A percentile compares a stretch with the other conserved stretches of the same genome.
phyloP scores from a whole-genome alignment of 2,329 filamentous ascomycete genomes.

The Pezicula rhizophila region DNA sequence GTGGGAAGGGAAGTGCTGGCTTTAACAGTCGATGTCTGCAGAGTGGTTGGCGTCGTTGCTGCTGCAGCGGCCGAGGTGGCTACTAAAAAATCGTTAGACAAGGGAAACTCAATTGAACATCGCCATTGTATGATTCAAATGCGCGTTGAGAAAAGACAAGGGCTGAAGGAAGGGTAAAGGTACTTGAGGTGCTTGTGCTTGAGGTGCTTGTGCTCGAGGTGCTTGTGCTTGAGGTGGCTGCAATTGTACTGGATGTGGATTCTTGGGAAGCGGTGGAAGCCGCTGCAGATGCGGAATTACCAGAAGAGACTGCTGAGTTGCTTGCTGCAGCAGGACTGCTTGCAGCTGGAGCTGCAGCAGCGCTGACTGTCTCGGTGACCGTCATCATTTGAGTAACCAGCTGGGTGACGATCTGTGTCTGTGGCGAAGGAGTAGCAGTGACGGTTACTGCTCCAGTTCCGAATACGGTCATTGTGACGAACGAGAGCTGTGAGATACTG shows the following conservation, averaged over 20 bases:
- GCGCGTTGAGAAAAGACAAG: no score
- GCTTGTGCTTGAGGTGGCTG: not conserved
- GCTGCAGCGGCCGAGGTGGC: conserved; percentile 13
- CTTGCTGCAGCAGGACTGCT: conserved; percentile 1
- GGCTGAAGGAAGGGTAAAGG: no score
- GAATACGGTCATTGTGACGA: conserved; percentile 32
- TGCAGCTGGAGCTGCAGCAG: conserved; percentile 2
- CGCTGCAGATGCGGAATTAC: conserved; percentile 1
- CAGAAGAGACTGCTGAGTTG: conserved; percentile 3
- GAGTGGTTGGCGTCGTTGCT: conserved; percentile 1
- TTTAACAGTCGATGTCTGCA: not conserved
- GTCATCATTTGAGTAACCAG: conserved; percentile 14
- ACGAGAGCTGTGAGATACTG: conserved; percentile 25
- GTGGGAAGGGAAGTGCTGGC: conserved; percentile 5
- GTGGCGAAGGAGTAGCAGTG: conserved; percentile 31
- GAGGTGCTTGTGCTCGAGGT: not conserved
- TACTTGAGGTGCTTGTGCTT: not conserved
- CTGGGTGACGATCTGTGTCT: not conserved
- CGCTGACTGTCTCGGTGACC: conserved; percentile 12
- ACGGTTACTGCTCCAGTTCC: conserved; percentile 28
- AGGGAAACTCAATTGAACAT: conserved; percentile 12
- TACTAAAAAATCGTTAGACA: conserved; percentile 16
- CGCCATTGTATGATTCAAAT: no score
- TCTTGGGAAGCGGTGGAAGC: not conserved
- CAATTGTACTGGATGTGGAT: not conserved